Evolutionary conservation across 441 rosid genomes (phyloP).

Genomic region (Eruca vesicaria): DNA sequence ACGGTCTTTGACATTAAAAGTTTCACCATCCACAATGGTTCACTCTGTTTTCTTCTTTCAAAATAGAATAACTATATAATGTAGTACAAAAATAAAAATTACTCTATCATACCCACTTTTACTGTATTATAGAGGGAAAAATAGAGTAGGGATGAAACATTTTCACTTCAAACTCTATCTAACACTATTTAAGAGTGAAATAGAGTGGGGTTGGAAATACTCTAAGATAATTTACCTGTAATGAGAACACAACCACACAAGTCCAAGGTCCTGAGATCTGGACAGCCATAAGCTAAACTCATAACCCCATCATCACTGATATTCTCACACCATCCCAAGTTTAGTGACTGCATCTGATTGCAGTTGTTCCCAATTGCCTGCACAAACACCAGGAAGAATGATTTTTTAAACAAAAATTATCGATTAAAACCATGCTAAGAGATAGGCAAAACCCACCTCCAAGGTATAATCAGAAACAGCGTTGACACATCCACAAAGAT

Average conservation of each 20-base stretch:
- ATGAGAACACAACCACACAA: slow-evolving; percentile 81
- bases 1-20: background rate
- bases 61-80: too few relatives aligned
- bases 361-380: slow-evolving; percentile 92
- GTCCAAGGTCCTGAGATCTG: slow-evolving; percentile 77
- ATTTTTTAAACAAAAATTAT: too few relatives aligned
- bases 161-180: too few relatives aligned
- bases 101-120: too few relatives aligned
- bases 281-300: slow-evolving; percentile 88
- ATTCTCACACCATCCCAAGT: slow-evolving; percentile 95
- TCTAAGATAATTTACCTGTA: too few relatives aligned
- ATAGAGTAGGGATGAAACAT: too few relatives aligned
- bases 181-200: too few relatives aligned
- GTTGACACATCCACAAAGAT: slow-evolving; percentile 88
- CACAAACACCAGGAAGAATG: background rate
- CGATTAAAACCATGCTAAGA: background rate
- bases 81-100: too few relatives aligned
- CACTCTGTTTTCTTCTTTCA: too few relatives aligned
- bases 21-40: too few relatives aligned
- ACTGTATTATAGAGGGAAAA: too few relatives aligned
- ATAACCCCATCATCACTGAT: slow-evolving; percentile 81
- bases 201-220: too few relatives aligned
- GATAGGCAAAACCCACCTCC: slow-evolving; percentile 48
- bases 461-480: slow-evolving; percentile 81
- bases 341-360: slow-evolving; percentile 63